Base-by-base conservation (phyloP, 352 stramenopile genomes). In the Paralagenidium karlingii region DNA sequence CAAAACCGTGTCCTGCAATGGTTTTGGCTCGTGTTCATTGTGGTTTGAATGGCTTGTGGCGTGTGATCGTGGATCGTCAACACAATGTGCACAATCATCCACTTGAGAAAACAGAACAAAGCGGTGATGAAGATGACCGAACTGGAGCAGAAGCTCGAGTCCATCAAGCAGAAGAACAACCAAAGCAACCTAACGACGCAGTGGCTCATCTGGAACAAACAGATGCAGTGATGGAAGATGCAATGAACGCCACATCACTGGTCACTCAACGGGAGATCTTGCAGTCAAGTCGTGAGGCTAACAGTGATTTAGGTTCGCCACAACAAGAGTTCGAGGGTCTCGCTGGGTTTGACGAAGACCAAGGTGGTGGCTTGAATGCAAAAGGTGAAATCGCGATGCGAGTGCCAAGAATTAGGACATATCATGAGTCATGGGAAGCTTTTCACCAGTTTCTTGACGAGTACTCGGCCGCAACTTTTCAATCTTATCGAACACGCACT, bases 401-500 rank as follows among this genome's bases (percentile, higher is more conserved):
- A 13, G 73, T 79, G 19, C 62, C 69, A 0, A 76, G 60, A 34
- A 48, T 86, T 5, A 56, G 63, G 31, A 47, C 50, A 2, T 29
- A 77, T 4, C 76, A 82, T 37, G 51, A 40, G 5, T 87, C 73
- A 0, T 87, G 73, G 73, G 73, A 82, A 8, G 58, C 68, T 2
- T 87, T 87, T 36, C 73, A 87, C 27, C 43, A 51, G 16, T 63
- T 34, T 9, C 41, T 87, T 3, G 66, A 74, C 19, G 37, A 57
- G 16, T 87, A 87, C 39, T 87, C 73, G 0, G 63, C 73, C 31
- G 49, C 45, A 12, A 82, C 73, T 7, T 84, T 68, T 34, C 73
- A 87, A 42, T 58, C 78, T 21, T 87, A 87, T 39, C 70, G 73
- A 15, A 84, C 69, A 6, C 61, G 73, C 34, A 87, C 73, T 16